Evolutionary conservation across 179 eudicot genomes (phyloP), one percentile per base, ranked within the genome.

Genomic region (Pouteria campechiana): DNA sequence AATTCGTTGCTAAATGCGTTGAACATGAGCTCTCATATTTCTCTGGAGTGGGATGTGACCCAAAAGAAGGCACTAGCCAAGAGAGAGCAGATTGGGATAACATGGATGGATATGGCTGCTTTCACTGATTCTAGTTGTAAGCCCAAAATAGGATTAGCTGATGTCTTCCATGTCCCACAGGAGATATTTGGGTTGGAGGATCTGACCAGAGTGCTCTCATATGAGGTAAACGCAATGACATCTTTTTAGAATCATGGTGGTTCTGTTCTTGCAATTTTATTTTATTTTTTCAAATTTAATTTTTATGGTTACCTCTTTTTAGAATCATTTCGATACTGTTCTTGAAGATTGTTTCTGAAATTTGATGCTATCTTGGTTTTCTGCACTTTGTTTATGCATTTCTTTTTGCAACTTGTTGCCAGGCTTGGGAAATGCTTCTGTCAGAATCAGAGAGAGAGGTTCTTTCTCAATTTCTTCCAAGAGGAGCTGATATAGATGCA

Each of bases 41-140:
- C 80, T 55, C 89, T 90, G 9, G 71, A 74, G 68, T 90, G 95
- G 95, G 94, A 90, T 72, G 86, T 66, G 41, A 64, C 63, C 49
- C 79, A 58, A 37, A 77, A 65, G 50, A 61, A 54, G 53, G 93
- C 79, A 48, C 78, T 86, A 41, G 72, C 95, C 31, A 86, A 72
- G 63, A 76, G 65, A 63, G 90, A 75, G 38, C 98, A 90, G 67
- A 63, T 85, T 63, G 82, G 84, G 29, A 52, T 90, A 39, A 43
- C 82, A 8, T 52, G 57, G 50, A 70, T 89, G 59, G 72, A 90
- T 36, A 62, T 90, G 60, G 41, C 49, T 46, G 61, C 74, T 3
- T 79, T 72, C 41, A 17, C 46, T 28, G 54, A 65, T 46, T 32
- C 53, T 47, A 52, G 54, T 64, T 46, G 74, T 56, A 49, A 40